Base-by-base conservation (phyloP, 768 basidiomycete species). In the Tylopilus balloui region DNA sequence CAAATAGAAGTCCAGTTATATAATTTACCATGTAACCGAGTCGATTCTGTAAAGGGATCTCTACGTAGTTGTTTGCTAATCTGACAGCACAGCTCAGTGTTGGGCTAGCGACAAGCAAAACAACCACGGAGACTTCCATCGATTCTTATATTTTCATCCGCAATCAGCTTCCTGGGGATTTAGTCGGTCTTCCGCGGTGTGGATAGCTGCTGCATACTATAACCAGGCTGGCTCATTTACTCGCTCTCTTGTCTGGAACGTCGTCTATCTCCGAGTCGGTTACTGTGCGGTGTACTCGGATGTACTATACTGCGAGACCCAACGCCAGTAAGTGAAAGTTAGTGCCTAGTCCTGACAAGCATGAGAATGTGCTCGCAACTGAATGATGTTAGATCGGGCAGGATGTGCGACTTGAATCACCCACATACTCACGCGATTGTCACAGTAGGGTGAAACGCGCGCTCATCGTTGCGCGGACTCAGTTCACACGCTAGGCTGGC, bases 141-240 rank as follows among this genome's bases (percentile, higher is more conserved):
- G 35, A 9, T 47, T 50, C 28, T 47, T 60, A 52, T 47, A 49
- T 61, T 43, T 48, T 50, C 51, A 40, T 35, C 45, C 27, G 17
- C 31, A 28, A 42, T 39, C 40, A 25, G 41, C 41, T 52, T 61
- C 56, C 52, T 55, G 56, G 51, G 58, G 42, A 27, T 44, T 50
- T 54, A 20, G 45, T 53, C 57, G 57, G 58, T 47, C 47, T 34
- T 63, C 62, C 63, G 62, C 54, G 63, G 63, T 48, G 37, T 37
- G 32, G 36, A 42, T 17, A 20, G 51, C 17, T 46, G 25, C 19
- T 52, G 51, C 39, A 27, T 44, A 32, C 25, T 29, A 14, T 25
- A 31, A 23, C 20, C n/a, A n/a, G 24, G 38, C 28, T n/a, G 28
- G 25, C 37, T 39, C 49, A 15, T 40, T 42, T 23, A 35, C 42